Percentiles rank a stretch among this genome's conserved stretches.
phyloP scores from a whole-genome alignment of 805 yeast species.

The Tetrapisispora pingtungensis region DNA sequence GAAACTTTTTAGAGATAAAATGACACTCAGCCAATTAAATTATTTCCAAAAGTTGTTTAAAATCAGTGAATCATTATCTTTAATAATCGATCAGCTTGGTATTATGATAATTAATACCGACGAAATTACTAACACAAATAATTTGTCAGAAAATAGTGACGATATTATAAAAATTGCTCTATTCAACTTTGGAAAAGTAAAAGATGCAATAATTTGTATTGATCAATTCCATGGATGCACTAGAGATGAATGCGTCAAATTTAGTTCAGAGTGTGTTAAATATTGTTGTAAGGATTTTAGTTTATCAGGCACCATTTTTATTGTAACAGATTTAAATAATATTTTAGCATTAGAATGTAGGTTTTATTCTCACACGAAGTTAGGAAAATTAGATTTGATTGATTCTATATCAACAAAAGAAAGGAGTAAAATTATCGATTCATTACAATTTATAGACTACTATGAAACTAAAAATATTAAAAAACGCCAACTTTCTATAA shows the following conservation, averaged over 20 bases:
- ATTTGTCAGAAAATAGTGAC: slow-evolving; percentile 4
- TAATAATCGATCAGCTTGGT: slow-evolving; percentile 19
- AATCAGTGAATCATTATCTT: slow-evolving; percentile 14
- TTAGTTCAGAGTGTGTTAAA: not conserved
- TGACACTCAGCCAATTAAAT: slow-evolving; percentile 2
- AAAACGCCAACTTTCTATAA: not conserved
- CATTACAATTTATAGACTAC: slow-evolving; percentile 12
- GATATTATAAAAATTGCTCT: slow-evolving; percentile 12
- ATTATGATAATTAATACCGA: slow-evolving; percentile 15
- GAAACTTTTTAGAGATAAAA: not conserved
- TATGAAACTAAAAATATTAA: not conserved
- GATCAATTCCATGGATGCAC: slow-evolving; percentile 5
- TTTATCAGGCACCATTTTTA: slow-evolving; percentile 10
- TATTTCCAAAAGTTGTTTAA: slow-evolving; percentile 20
- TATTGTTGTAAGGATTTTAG: slow-evolving; percentile 2
- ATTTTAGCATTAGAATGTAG: slow-evolving; percentile 16
- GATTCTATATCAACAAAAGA: slow-evolving; percentile 14
- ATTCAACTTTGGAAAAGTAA: slow-evolving; percentile 16
- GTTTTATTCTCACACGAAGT: slow-evolving; percentile 11
- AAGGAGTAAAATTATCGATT: slow-evolving; percentile 13
- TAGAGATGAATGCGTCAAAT: not conserved
- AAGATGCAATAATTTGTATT: slow-evolving; percentile 15
- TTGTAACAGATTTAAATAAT: slow-evolving; percentile 14
- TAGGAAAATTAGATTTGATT: slow-evolving; percentile 13
- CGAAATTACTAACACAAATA: slow-evolving; percentile 6